These are phyloP conservation scores for Papiliotrema fonsecae DNA, from an alignment of 1,284 basidiomycete species.

Conservation along the genomic window DNA sequence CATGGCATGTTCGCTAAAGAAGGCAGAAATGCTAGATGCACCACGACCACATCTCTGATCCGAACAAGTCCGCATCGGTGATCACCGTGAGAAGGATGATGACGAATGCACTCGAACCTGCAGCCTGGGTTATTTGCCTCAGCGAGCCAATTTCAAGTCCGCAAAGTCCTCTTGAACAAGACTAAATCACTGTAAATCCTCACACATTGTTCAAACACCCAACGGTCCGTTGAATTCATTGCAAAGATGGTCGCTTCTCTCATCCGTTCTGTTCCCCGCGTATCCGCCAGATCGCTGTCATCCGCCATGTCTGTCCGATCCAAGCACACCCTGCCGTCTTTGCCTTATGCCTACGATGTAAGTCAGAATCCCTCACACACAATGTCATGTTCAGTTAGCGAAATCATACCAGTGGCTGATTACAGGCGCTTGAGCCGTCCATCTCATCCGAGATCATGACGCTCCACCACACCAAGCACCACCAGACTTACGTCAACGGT, in stretches of 20 bases:
- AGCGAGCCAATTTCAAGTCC: background rate
- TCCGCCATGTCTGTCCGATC: conserved; percentile 10
- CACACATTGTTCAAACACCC: too few species aligned
- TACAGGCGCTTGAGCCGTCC: conserved; percentile 53
- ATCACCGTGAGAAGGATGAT: background rate
- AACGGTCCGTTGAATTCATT: too few species aligned
- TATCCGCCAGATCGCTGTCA: background rate
- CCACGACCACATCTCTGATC: too few species aligned
- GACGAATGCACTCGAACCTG: background rate
- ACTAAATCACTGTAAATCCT: too few species aligned
- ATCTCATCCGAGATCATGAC: conserved; percentile 74
- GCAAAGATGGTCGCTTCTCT: conserved; percentile 5
- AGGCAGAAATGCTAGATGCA: too few species aligned
- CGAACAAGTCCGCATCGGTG: too few species aligned
- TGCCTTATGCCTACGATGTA: conserved; percentile 88
- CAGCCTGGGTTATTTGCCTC: too few species aligned
- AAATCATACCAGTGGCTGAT: background rate
- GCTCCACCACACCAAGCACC: conserved; percentile 94
- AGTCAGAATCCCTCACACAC: conserved; percentile 26
- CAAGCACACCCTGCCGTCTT: conserved; percentile 61
- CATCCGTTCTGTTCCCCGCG: conserved; percentile 4
- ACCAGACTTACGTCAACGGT: conserved; percentile 86
- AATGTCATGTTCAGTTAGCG: background rate
- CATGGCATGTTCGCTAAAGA: too few species aligned
- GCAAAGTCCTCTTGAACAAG: background rate